Evolutionary conservation across 257 asterid genomes (phyloP).

Genomic region (Striga asiatica): DNA sequence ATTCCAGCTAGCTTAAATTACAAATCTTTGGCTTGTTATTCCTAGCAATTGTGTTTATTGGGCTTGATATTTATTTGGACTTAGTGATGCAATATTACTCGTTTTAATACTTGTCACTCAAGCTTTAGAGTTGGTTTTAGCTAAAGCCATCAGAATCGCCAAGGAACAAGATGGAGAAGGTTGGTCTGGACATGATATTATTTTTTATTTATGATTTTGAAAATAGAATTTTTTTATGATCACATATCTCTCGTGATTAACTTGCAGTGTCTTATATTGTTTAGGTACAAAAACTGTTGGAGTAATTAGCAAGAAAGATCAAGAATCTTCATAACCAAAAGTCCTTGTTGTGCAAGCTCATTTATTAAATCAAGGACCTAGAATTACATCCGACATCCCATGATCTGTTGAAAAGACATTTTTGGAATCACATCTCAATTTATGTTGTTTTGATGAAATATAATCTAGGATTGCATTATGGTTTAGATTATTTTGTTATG

Average conservation of each 20-base stretch:
- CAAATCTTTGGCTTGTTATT: no score
- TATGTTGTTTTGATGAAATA: no score
- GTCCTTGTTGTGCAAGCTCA: constrained; percentile 91
- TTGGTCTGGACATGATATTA: constrained; percentile 31
- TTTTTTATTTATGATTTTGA: constrained; percentile 8
- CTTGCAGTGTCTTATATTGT: constrained; percentile 12
- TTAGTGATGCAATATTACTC: constrained; percentile 82
- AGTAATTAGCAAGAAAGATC: constrained; percentile 84
- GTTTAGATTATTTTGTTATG: no score
- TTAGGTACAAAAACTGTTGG: constrained; percentile 88
- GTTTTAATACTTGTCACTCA: constrained; percentile 84
- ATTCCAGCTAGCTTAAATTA: no score
- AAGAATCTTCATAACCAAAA: constrained; percentile 80
- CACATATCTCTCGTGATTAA: background rate
- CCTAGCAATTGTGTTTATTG: no score
- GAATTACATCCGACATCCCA: constrained; percentile 85
- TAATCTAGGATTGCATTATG: no score
- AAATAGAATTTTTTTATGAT: background rate
- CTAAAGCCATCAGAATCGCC: constrained; percentile 88
- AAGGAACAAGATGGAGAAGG: constrained; percentile 96
- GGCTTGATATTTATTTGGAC: no score
- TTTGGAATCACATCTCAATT: no score
- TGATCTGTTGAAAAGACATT: no score
- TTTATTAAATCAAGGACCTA: constrained; percentile 82
- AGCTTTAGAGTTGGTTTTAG: constrained; percentile 88